Percentiles rank a stretch among this genome's conserved stretches.
Conservation (phyloP, 169 alveolate species). For the Plasmodium coatneyi region DNA sequence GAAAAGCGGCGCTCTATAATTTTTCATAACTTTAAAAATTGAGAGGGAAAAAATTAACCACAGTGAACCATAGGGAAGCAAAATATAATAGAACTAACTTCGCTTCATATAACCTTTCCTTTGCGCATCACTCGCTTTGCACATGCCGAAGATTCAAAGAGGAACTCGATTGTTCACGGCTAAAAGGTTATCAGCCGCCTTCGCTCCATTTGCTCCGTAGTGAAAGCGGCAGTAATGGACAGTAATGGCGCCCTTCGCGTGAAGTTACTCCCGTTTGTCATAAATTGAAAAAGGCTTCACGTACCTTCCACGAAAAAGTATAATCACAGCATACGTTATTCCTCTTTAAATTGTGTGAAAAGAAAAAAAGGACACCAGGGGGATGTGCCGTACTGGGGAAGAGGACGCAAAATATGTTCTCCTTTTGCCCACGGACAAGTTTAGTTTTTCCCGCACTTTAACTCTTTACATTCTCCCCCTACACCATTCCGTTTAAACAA, state of each 20-base stretch:
- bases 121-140: background rate
- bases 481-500: background rate
- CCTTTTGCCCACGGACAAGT: background rate
- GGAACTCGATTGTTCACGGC: background rate
- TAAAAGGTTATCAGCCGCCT: background rate
- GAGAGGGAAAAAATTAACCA: background rate
- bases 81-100: background rate
- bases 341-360: background rate
- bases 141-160: background rate
- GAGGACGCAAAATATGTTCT: background rate
- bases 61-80: background rate
- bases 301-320: background rate
- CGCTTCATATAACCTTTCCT: background rate
- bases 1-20: background rate
- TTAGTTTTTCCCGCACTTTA: background rate
- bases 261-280: background rate
- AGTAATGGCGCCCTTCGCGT: background rate
- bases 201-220: background rate
- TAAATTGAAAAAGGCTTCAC: background rate
- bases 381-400: background rate
- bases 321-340: background rate
- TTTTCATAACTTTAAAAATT: background rate
- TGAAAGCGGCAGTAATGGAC: background rate
- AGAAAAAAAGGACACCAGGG: background rate
- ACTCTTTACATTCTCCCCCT: background rate